Conservation (phyloP, 495 filamentous ascomycete species). For the Aspergillus kassunensis region DNA sequence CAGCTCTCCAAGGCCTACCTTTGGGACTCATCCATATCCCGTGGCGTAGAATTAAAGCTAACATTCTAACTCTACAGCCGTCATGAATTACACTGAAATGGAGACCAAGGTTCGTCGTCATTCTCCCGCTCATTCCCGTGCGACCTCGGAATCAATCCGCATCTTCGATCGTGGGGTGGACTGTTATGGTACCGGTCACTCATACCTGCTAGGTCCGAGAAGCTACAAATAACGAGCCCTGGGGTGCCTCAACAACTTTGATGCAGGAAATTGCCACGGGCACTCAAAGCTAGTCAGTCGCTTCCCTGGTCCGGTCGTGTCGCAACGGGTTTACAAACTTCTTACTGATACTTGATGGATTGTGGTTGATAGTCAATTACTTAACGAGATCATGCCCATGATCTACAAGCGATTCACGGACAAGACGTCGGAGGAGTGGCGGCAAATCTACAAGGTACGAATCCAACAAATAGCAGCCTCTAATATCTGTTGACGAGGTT, state of each 20-base stretch:
- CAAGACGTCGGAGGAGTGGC: conserved; percentile 97
- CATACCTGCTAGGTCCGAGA: conserved; percentile 68
- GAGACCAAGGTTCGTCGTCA: conserved; percentile 79
- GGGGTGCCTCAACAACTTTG: conserved; percentile 85
- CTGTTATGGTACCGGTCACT: conserved; percentile 11
- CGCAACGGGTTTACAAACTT: conserved; percentile 3
- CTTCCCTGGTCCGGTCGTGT: conserved; percentile 3
- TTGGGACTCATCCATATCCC: neutral
- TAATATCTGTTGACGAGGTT: neutral
- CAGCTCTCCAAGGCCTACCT: neutral
- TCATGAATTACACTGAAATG: conserved; percentile 99
- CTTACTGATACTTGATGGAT: conserved; percentile 16
- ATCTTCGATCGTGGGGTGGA: neutral
- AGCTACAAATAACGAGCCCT: conserved; percentile 97
- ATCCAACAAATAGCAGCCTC: neutral
- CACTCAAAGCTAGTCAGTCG: conserved; percentile 92
- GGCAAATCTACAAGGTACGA: conserved; percentile 92
- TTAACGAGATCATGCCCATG: conserved; percentile 99
- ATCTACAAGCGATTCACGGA: conserved; percentile 99
- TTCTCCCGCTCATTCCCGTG: conserved; percentile 10
- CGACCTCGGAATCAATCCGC: neutral
- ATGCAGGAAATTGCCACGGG: conserved; percentile 98
- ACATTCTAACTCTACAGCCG: conserved; percentile 54
- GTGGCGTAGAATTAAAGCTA: neutral
- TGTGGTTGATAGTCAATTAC: conserved; percentile 63